Percentiles rank a stretch among this genome's conserved stretches.
These are phyloP conservation scores for Myriosclerotinia duriaeana DNA, from an alignment of 2,329 filamentous ascomycete genomes.

Conservation along the genomic window DNA sequence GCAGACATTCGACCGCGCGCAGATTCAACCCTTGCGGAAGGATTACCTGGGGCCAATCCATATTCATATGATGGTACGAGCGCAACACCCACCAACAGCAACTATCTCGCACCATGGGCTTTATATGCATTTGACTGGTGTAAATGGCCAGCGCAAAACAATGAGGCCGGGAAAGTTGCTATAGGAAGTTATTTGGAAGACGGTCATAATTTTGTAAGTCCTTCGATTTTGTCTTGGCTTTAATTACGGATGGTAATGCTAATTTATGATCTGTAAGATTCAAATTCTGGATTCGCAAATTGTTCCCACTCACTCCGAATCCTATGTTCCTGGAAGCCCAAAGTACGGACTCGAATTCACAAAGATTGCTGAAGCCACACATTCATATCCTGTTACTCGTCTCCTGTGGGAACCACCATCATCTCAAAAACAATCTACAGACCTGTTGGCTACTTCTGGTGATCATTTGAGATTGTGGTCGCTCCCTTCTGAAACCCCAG, in stretches of 20 bases:
- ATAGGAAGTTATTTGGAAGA: conserved; percentile 96
- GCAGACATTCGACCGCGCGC: conserved; percentile 87
- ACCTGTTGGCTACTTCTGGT: conserved; percentile 90
- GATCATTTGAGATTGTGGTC: conserved; percentile 95
- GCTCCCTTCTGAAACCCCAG: conserved; percentile 67
- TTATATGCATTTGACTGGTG: conserved; percentile 99
- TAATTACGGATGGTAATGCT: background rate
- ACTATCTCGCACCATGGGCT: conserved; percentile 91
- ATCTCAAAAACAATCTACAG: conserved; percentile 90
- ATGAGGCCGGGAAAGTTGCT: conserved; percentile 86
- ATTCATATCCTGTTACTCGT: conserved; percentile 94
- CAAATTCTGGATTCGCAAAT: conserved; percentile 94
- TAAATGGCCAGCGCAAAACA: conserved; percentile 85
- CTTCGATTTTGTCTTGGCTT: background rate
- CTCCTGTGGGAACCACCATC: conserved; percentile 96
- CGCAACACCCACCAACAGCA: conserved; percentile 73
- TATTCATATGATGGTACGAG: conserved; percentile 66
- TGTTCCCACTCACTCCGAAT: conserved; percentile 65
- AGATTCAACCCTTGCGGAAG: conserved; percentile 77
- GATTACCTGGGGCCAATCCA: conserved; percentile 57
- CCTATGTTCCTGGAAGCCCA: conserved; percentile 66
- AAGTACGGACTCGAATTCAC: conserved; percentile 84
- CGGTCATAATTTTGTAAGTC: conserved; percentile 89
- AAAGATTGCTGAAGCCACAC: conserved; percentile 92
- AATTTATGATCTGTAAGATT: conserved; percentile 58